Conservation (phyloP, 352 stramenopile species). For the Globisporangium uncinulatum region DNA sequence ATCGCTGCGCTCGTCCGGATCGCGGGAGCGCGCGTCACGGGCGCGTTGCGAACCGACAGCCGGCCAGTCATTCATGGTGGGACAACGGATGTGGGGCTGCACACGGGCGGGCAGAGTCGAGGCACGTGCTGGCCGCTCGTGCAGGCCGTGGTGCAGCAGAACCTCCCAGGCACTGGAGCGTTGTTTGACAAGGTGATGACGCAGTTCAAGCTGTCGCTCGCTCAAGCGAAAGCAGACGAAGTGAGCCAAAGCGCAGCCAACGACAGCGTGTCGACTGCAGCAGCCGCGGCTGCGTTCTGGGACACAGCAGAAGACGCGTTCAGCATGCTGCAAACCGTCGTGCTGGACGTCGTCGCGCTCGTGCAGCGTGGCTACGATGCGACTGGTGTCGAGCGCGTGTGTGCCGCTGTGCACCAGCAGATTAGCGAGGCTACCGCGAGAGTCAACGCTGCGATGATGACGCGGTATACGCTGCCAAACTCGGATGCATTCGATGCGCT, state of each 20-base stretch:
- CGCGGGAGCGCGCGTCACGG: slow-evolving; percentile 1
- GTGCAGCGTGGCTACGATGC: slow-evolving; percentile 9
- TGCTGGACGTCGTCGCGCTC: neutral
- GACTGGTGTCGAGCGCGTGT: neutral
- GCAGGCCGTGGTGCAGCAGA: slow-evolving; percentile 21
- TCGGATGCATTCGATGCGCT: neutral
- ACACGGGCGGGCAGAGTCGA: slow-evolving; percentile 33
- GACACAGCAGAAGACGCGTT: slow-evolving; percentile 10
- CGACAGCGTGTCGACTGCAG: neutral
- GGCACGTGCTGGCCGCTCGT: slow-evolving; percentile 59
- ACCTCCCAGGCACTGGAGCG: slow-evolving; percentile 23
- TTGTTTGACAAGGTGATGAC: slow-evolving; percentile 36
- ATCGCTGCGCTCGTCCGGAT: slow-evolving; percentile 26
- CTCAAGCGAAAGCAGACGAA: neutral
- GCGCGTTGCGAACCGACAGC: neutral
- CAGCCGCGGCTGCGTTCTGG: slow-evolving; percentile 2
- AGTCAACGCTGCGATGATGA: neutral
- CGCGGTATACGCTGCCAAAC: slow-evolving; percentile 2
- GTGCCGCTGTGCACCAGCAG: neutral
- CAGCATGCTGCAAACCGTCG: slow-evolving; percentile 13
- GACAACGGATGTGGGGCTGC: slow-evolving; percentile 44
- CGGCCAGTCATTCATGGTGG: slow-evolving; percentile 17
- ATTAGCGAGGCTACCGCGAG: neutral
- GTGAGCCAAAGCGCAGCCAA: neutral
- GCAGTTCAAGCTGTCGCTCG: slow-evolving; percentile 19